Base-by-base conservation (phyloP, 768 basidiomycete species). In the Leccinum variicolor region DNA sequence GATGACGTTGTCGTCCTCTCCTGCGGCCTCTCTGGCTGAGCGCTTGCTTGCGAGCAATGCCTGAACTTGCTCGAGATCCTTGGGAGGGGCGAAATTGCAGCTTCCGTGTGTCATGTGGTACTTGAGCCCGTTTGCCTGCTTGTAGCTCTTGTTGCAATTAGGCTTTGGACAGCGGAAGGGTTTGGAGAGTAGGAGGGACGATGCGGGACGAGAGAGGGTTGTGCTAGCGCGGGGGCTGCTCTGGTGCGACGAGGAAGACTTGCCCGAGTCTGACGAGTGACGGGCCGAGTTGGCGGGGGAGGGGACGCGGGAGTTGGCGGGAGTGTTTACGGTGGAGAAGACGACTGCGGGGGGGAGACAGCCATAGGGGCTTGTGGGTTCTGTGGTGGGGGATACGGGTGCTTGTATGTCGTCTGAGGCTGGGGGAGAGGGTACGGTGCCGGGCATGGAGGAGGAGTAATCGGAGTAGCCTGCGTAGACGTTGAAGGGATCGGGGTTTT, bases 81-180 rank as follows among this genome's bases (percentile, higher is more conserved):
- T 93, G 34, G 89, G 89, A 5, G 94, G 92, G 0, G 92, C 89
- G 71, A 94, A 96, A 72, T 93, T 94, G 74, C 94, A 98, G 61
- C 87, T 88, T 9, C 94, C 93, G 69, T 93, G 92, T 9, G 89
- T 90, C 80, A 93, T 87, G 73, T 95, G 92, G 74, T 95, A 94
- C 77, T 97, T 96, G 66, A 98, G 79, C 11, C 94, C 86, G 64
- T 97, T 97, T 45, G 92, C 92, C 74, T 96, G 94, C 78, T 96
- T 96, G 79, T 96, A 97, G 52, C 84, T 84, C 80, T 98, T 98
- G 77, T 91, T 93, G 79, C 94, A 98, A 62, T 94, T 93, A 0
- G 91, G 86, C 71, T 95, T 95, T 10, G 94, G 94, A 78, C 94
- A 98, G 49, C 85, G 81, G 83, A 94, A 95, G 4, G 93, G 92